Conservation (phyloP, 208 protist genomes). For the Leishmania aethiopica region DNA sequence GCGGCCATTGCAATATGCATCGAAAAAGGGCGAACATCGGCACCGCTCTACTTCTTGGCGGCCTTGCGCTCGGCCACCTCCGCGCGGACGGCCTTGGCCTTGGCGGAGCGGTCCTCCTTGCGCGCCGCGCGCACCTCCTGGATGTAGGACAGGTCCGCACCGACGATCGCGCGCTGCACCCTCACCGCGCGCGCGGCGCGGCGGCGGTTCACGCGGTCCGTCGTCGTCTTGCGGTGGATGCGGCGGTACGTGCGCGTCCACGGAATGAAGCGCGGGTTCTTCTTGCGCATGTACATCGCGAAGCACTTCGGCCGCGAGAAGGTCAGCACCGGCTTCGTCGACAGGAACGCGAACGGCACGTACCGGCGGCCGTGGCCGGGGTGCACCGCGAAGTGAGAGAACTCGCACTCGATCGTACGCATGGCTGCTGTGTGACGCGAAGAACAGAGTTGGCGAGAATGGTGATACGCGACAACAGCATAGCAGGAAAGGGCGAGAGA, state of each 20-base stretch:
- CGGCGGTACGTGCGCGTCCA: conserved; percentile 95
- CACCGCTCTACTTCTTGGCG: conserved; percentile 82
- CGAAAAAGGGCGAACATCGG: neutral
- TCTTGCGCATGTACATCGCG: conserved; percentile 94
- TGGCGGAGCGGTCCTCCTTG: conserved; percentile 88
- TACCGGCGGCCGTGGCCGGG: conserved; percentile 94
- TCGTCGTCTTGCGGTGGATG: conserved; percentile 92
- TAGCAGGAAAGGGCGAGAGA: neutral
- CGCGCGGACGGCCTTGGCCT: conserved; percentile 87
- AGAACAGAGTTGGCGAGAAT: neutral
- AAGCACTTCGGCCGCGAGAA: conserved; percentile 92
- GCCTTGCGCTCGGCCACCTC: conserved; percentile 92
- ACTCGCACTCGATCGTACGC: conserved; percentile 93
- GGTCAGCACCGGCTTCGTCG: conserved; percentile 94
- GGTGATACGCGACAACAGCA: neutral
- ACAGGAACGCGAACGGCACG: conserved; percentile 93
- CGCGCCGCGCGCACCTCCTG: conserved; percentile 82
- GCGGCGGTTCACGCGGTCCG: conserved; percentile 82
- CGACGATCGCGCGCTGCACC: conserved; percentile 84
- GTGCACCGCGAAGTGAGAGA: conserved; percentile 93
- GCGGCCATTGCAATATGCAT: neutral
- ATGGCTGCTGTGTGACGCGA: conserved; percentile 44
- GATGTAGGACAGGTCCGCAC: conserved; percentile 90
- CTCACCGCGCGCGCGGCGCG: conserved; percentile 77
- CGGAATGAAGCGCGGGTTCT: conserved; percentile 93